Evolutionary conservation across 1,139 yeast genomes (phyloP), one percentile per base, ranked within the genome.

Genomic region (Candida smagusa): DNA sequence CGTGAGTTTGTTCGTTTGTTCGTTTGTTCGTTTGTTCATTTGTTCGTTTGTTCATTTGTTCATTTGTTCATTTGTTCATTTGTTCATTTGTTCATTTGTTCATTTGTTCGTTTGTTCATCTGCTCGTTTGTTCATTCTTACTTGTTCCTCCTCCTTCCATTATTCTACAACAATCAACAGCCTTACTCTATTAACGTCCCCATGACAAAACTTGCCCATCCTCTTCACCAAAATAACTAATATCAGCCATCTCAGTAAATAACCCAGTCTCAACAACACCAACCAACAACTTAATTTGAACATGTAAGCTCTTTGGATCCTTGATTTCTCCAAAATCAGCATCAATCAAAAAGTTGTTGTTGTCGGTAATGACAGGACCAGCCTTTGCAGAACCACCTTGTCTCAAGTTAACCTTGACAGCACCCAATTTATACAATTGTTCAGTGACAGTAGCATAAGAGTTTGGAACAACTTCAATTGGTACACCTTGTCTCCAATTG

Each of bases 221-320:
- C 40, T 79, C 73, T 56, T 84, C 89, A 34, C 98, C 99, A 58
- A 92, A 88, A 63, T 89, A 92, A 3, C 92, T 92, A 56, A 78
- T 83, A 35, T 69, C 68, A 19, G 96, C 94, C 76, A 79, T 73
- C 11, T 50, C 46, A 42, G 82, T 77, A 64, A 94, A 94, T 45
- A 92, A 68, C 1, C 99, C 99, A 9, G 97, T 90, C 61, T 94
- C 99, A 22, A 94, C 97, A 21, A 94, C 97, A 36, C 99, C 99
- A 12, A 89, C 88, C 49, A 90, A 66, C 38, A 69, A 58, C 63
- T 87, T 89, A 60, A 94, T 81, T 50, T 78, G 59, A 28, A 56
- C 44, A 59, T 89, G 90, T 50, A 90, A 72, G 22, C 56, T 58
- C 33, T 55, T 52, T 4, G 90, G 84, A 49, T 84, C 80, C 19